Percentiles rank a stretch among this genome's conserved stretches.
These are phyloP conservation scores for Coniella vitis DNA, from an alignment of 2,329 filamentous ascomycete species.

Conservation along the genomic window DNA sequence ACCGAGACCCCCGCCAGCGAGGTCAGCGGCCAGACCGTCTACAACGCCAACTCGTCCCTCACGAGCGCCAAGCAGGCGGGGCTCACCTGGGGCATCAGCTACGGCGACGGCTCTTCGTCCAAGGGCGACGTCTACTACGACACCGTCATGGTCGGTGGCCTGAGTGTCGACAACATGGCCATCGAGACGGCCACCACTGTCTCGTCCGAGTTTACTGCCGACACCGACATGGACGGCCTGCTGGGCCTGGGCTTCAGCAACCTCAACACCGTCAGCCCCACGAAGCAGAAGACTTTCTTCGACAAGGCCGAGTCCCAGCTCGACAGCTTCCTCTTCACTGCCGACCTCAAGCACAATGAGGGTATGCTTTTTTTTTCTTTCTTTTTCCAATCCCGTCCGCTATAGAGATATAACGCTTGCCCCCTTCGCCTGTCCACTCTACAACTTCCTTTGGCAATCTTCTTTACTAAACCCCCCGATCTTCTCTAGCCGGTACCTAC, in stretches of 20 bases:
- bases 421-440: too few relatives aligned
- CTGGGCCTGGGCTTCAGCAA: slow-evolving; percentile 38
- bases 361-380: slow-evolving; percentile 20
- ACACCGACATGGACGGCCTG: slow-evolving; percentile 35
- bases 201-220: slow-evolving; percentile 33
- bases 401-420: background rate
- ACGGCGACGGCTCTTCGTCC: slow-evolving; percentile 37
- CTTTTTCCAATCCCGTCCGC: background rate
- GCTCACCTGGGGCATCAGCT: slow-evolving; percentile 34
- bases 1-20: slow-evolving; percentile 19
- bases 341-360: slow-evolving; percentile 26
- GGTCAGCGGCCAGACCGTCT: slow-evolving; percentile 34
- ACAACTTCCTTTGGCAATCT: background rate
- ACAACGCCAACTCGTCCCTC: slow-evolving; percentile 31
- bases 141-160: slow-evolving; percentile 36
- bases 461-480: background rate
- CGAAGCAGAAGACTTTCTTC: slow-evolving; percentile 36
- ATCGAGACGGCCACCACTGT: slow-evolving; percentile 38
- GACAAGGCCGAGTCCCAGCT: slow-evolving; percentile 27
- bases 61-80: slow-evolving; percentile 31
- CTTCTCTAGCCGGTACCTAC: slow-evolving; percentile 29
- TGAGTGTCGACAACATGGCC: slow-evolving; percentile 35
- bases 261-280: slow-evolving; percentile 38
- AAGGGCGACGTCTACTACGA: slow-evolving; percentile 39
- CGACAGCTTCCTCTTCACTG: slow-evolving; percentile 26